A percentile compares a stretch with the other conserved stretches of the same genome.
Evolutionary conservation across 1,284 basidiomycete species (phyloP).

Genomic region (Cutaneotrichosporon sp.): DNA sequence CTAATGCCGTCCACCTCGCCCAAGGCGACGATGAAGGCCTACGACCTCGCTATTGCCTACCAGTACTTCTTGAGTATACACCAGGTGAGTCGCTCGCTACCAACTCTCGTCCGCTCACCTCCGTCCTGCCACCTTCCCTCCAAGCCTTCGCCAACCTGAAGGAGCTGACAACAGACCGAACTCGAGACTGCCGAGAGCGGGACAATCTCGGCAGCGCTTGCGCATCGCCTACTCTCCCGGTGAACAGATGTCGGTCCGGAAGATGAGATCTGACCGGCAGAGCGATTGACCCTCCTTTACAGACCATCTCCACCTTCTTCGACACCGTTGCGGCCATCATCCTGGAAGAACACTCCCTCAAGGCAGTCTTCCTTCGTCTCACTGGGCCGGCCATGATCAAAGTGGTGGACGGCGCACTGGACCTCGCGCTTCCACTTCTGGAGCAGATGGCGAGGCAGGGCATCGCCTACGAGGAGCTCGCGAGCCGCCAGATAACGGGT

Average conservation of each 20-base stretch:
- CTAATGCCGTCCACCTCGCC: not conserved
- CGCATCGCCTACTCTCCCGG: not conserved
- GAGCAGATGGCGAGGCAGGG: too few species aligned
- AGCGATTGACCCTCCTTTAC: too few species aligned
- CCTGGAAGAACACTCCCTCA: too few species aligned
- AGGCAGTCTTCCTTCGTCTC: too few species aligned
- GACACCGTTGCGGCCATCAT: too few species aligned
- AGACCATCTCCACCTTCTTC: too few species aligned
- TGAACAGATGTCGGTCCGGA: not conserved
- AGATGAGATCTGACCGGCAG: not conserved
- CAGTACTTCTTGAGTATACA: slow-evolving; percentile 2
- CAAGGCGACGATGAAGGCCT: not conserved
- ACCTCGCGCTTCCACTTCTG: too few species aligned
- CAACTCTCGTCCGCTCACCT: too few species aligned
- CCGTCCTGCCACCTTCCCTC: not conserved
- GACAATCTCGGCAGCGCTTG: not conserved
- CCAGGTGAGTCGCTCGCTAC: not conserved
- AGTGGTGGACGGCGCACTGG: too few species aligned
- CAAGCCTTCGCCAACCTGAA: not conserved
- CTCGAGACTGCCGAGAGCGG: not conserved
- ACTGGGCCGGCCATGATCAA: too few species aligned
- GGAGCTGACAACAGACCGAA: not conserved
- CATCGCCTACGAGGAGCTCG: too few species aligned
- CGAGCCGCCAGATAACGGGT: too few species aligned
- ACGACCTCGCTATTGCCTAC: slow-evolving; percentile 4